Conservation (phyloP, 2,329 filamentous ascomycete genomes). For the Plenodomus tracheiphilus region DNA sequence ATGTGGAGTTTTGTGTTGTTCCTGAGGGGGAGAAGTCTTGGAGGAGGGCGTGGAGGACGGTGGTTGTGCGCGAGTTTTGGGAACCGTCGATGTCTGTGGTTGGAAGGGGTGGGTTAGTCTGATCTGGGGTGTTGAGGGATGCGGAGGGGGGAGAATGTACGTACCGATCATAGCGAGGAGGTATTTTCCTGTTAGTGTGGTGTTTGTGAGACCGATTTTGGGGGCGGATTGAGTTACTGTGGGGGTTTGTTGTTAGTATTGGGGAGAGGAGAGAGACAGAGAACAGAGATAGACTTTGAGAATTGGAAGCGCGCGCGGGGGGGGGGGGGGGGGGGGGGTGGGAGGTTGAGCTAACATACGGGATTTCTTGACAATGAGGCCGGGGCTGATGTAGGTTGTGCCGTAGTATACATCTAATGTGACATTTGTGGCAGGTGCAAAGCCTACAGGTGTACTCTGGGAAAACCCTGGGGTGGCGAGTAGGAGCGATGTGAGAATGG, state of each 20-base stretch:
- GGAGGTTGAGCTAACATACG: slow-evolving; percentile 11
- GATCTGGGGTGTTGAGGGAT: slow-evolving; percentile 5
- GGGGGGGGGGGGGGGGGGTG: too few species aligned
- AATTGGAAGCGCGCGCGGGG: too few species aligned
- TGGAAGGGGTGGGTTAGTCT: not conserved
- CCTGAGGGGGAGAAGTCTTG: slow-evolving; percentile 28
- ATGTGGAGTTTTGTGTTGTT: slow-evolving; percentile 26
- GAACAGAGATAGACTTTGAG: too few species aligned
- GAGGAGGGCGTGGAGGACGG: slow-evolving; percentile 35
- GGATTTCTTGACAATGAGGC: slow-evolving; percentile 32
- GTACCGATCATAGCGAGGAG: slow-evolving; percentile 36
- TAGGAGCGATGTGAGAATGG: slow-evolving; percentile 7
- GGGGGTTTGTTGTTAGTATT: too few species aligned
- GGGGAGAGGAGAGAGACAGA: too few species aligned
- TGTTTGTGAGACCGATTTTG: slow-evolving; percentile 27
- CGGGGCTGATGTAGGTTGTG: slow-evolving; percentile 31
- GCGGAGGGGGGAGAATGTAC: not conserved
- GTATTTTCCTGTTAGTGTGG: slow-evolving; percentile 29
- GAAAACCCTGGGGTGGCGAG: slow-evolving; percentile 18
- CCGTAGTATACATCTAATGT: slow-evolving; percentile 38
- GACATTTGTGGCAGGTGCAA: slow-evolving; percentile 23
- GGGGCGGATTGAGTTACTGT: slow-evolving; percentile 23
- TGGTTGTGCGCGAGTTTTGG: slow-evolving; percentile 15
- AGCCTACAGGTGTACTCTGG: slow-evolving; percentile 29
- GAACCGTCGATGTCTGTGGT: slow-evolving; percentile 11